phyloP scores from a whole-genome alignment of 371 early-diverging fungal species.

The Syncephalastrum racemosum region DNA sequence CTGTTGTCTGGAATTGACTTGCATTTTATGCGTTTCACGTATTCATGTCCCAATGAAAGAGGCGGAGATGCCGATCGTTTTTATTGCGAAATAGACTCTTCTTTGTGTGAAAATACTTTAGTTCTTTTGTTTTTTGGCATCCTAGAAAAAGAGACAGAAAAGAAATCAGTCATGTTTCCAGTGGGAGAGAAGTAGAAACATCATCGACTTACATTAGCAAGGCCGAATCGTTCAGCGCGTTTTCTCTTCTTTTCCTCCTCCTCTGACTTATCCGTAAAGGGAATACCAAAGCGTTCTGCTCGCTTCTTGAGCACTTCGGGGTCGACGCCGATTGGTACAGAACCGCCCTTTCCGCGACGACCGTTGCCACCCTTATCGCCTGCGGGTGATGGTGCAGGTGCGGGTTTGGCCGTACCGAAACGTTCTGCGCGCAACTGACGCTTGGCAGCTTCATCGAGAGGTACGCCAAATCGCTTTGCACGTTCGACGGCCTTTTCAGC shows the following conservation, averaged over 20 bases:
- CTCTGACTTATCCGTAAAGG: constrained; percentile 30
- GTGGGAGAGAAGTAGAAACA: no score
- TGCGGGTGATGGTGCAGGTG: constrained; percentile 3
- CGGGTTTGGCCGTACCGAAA: constrained; percentile 24
- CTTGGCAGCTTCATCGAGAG: constrained; percentile 37
- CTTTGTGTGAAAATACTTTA: no score
- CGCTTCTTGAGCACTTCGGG: constrained; percentile 52
- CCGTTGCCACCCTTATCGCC: neutral
- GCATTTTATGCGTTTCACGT: no score
- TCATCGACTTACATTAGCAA: constrained; percentile 20
- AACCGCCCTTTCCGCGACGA: neutral
- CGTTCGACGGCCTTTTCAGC: constrained; percentile 47
- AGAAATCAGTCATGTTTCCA: no score
- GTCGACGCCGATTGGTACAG: constrained; percentile 24
- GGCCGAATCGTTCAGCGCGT: constrained; percentile 59
- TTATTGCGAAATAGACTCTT: no score
- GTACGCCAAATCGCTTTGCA: constrained; percentile 59
- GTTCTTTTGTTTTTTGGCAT: no score
- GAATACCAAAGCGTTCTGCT: constrained; percentile 51
- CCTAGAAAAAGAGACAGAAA: no score
- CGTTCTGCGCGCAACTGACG: constrained; percentile 44
- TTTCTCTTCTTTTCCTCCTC: constrained; percentile 72
- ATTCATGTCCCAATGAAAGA: no score
- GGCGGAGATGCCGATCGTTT: no score
- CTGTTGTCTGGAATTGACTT: no score